phyloP scores from a whole-genome alignment of 257 asterid genomes.

The Ocimum tenuiflorum region DNA sequence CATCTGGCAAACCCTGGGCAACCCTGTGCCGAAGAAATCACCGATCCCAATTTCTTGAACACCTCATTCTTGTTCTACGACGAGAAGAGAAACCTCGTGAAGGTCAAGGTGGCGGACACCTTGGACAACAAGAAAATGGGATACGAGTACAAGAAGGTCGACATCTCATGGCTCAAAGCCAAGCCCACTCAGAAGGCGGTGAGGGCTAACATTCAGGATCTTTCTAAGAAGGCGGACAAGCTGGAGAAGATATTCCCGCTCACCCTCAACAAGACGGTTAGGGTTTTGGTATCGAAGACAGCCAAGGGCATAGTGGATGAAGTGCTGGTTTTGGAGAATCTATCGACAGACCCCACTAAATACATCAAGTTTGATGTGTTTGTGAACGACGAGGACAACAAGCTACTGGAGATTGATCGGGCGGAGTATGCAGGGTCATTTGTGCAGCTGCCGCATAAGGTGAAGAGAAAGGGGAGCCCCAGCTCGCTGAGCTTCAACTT shows the following conservation, averaged over 20 bases:
- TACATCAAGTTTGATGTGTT: slow-evolving; percentile 39
- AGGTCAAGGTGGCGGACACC: slow-evolving; percentile 32
- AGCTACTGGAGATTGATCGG: slow-evolving; percentile 26
- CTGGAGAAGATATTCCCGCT: slow-evolving; percentile 31
- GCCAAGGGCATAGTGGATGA: slow-evolving; percentile 33
- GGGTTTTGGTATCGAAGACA: slow-evolving; percentile 32
- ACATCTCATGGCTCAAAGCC: slow-evolving; percentile 38
- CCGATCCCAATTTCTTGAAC: slow-evolving; percentile 29
- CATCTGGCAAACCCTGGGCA: slow-evolving; percentile 31
- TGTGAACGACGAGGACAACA: slow-evolving; percentile 41
- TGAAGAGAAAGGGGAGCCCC: slow-evolving; percentile 9
- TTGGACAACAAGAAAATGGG: slow-evolving; percentile 30
- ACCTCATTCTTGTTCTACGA: slow-evolving; percentile 49
- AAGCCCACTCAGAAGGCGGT: slow-evolving; percentile 24
- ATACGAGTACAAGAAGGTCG: slow-evolving; percentile 25
- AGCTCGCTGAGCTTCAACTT: slow-evolving; percentile 16
- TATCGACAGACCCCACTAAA: slow-evolving; percentile 22
- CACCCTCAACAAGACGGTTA: slow-evolving; percentile 13
- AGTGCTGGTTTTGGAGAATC: slow-evolving; percentile 26
- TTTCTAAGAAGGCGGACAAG: background rate
- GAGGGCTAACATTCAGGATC: slow-evolving; percentile 14
- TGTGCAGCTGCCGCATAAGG: slow-evolving; percentile 43
- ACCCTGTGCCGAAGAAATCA: slow-evolving; percentile 27
- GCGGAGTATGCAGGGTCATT: slow-evolving; percentile 42
- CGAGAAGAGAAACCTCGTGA: slow-evolving; percentile 31